Evolutionary conservation across 306 rosid species (phyloP), one percentile per base, ranked within the genome.

Genomic region (Echinosophora koreensis): DNA sequence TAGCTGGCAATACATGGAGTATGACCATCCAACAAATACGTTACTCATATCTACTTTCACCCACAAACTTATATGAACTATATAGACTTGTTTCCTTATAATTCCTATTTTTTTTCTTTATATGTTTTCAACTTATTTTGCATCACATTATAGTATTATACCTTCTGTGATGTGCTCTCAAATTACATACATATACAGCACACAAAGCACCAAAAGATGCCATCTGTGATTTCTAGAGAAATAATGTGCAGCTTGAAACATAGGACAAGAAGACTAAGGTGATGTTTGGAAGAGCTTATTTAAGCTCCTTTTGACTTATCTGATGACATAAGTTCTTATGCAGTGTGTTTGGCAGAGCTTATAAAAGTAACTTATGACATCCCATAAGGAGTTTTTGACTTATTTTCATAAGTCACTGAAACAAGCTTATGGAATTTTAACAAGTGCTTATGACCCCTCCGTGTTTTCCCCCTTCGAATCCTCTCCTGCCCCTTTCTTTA

Each of bases 1-100:
- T 79, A 73, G 46, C 59, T 78, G 66, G 12, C 74, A 74, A 2
- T 77, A 18, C 1, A 22, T 67, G 49, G 67, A 80, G 75, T 52
- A 76, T 80, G 84, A 84, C 84, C 65, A 80, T 70, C 71, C 84
- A 80, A 78, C 87, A 80, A 74, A 76, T 84, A 84, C 71, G 56
- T 62, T 68, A 14, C 60, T 11, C 74, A 50, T 15, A 32, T 47
- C 38, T 14, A 12, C 22, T 18, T 9, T 10, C 52, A 39, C 70
- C 32, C 51, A 4, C 70, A 66, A 42, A 18, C 6, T 12, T 6
- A 7, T 35, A 14, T 62, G 44, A 62, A 2, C 65, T 22, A 22
- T 22, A 22, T 47, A 59, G 8, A 37, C 66, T 55, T 2, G 18
- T 44, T 76, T 2, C 38, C n/a, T 61, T 22, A 22, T 22, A 22